Conservation (phyloP, 495 filamentous ascomycete genomes). For the Letharia columbiana region DNA sequence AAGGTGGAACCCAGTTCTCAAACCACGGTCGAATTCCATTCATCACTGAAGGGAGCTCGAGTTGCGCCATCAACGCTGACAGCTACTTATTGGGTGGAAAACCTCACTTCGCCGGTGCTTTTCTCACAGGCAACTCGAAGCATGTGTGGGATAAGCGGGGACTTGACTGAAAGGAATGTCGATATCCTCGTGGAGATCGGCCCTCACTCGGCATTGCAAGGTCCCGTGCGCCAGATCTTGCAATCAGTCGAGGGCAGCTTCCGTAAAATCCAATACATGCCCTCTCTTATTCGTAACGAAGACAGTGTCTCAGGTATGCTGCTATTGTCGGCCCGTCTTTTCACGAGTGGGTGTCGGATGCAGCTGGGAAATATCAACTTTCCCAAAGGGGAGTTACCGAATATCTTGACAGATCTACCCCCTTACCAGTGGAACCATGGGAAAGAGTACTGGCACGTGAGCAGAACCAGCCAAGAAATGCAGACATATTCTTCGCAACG, state of each 20-base stretch:
- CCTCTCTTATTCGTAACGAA: not conserved
- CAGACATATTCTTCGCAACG: constrained; percentile 21
- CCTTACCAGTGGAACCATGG: constrained; percentile 22
- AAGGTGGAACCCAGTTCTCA: not conserved
- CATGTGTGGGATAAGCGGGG: not conserved
- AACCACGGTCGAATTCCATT: not conserved
- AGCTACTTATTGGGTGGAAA: constrained; percentile 6
- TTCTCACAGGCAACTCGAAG: not conserved
- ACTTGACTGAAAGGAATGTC: constrained; percentile 9
- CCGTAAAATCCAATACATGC: not conserved
- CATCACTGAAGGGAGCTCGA: not conserved
- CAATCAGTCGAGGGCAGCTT: not conserved
- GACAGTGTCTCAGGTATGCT: not conserved
- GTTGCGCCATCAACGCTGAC: not conserved
- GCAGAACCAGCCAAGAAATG: constrained; percentile 25
- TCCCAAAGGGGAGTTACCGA: not conserved
- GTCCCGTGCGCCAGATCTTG: not conserved
- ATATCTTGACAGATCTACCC: not conserved
- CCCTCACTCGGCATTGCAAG: constrained; percentile 43
- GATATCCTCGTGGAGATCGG: constrained; percentile 40
- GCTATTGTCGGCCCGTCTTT: not conserved
- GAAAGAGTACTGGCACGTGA: constrained; percentile 31
- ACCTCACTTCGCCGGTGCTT: constrained; percentile 2
- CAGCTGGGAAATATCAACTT: not conserved
- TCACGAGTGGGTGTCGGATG: not conserved